Base-by-base conservation (phyloP, 1,284 basidiomycete genomes). In the Cutaneotrichosporon mucoides region DNA sequence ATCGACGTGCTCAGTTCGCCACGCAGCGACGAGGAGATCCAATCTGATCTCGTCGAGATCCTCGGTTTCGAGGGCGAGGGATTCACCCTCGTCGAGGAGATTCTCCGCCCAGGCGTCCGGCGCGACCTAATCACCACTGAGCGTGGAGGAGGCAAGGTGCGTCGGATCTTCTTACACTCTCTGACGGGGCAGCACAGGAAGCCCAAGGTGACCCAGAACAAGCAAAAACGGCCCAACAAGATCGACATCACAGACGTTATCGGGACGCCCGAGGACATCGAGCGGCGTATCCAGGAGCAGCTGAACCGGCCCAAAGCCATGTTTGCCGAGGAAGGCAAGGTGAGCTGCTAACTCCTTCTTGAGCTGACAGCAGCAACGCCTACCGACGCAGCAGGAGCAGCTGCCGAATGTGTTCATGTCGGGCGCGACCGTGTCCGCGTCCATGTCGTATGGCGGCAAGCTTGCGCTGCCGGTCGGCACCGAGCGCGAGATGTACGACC, bases 321-420 rank as follows among this genome's bases (percentile, higher is more conserved):
- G 67, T 73, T 73, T 54, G 56, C 68, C 46, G 64, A 74, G 16
- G 72, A 69, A 42, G 62, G 64, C 33, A 64, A 63, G 52, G 69
- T 68, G 45, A 53, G 67, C 59, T n/a, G 12, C 33, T 42, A 2
- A 4, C 6, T 57, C 44, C 51, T 37, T 10, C 15, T n/a, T 38
- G 34, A 49, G 15, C 55, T 66, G 47, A 55, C 35, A 24, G 53
- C 42, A 62, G 49, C 60, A 84, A 72, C 79, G 83, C 15, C 79
- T 81, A 7, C 80, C 84, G 3, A 86, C 89, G 68, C 76, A 84
- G 55, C 16, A 40, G 6, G 74, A 80, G 49, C 73, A 76, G 15
- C 85, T 97, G 49, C 95, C 95, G 0, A 87, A 99, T 77, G 89
- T 99, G 11, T 99, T 95, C 73, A 87, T 89, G 2, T 87, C 90